Evolutionary conservation across 495 filamentous ascomycete genomes (phyloP).

Genomic region (Aspergillus saccharolyticus): DNA sequence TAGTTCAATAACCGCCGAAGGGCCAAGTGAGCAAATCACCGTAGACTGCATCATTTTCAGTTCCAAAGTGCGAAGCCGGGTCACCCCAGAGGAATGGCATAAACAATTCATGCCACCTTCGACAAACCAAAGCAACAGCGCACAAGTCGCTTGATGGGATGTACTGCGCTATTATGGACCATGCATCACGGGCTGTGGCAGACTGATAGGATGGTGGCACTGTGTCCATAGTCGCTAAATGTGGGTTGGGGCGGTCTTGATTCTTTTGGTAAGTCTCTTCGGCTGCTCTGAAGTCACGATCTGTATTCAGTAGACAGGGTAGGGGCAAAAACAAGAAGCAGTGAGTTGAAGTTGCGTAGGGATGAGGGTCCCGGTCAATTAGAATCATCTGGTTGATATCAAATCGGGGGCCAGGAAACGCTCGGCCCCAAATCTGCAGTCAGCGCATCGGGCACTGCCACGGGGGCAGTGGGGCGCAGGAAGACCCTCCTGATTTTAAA

Average conservation of each 20-base stretch:
- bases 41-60: slow-evolving; percentile 59
- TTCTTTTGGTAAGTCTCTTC: not conserved
- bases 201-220: slow-evolving; percentile 57
- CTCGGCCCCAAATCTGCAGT: not conserved
- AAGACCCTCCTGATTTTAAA: not conserved
- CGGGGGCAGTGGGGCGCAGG: not conserved
- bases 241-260: not conserved
- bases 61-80: slow-evolving; percentile 60
- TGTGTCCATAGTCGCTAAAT: slow-evolving; percentile 40
- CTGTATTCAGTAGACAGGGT: not conserved
- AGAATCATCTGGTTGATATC: not conserved
- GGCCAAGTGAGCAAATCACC: slow-evolving; percentile 26
- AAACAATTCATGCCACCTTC: slow-evolving; percentile 55
- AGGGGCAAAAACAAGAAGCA: not conserved
- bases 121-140: slow-evolving; percentile 53
- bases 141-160: slow-evolving; percentile 56
- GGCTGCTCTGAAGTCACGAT: too few relatives aligned
- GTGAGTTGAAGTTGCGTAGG: not conserved
- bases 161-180: slow-evolving; percentile 58
- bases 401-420: not conserved
- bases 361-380: too few relatives aligned
- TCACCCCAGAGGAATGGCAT: slow-evolving; percentile 61
- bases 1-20: not conserved
- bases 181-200: slow-evolving; percentile 54
- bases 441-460: slow-evolving; percentile 4